A percentile compares a stretch with the other conserved stretches of the same genome.
These are phyloP conservation scores for Symbiodinium pilosum DNA, from an alignment of 73 alveolate species.

Conservation along the genomic window DNA sequence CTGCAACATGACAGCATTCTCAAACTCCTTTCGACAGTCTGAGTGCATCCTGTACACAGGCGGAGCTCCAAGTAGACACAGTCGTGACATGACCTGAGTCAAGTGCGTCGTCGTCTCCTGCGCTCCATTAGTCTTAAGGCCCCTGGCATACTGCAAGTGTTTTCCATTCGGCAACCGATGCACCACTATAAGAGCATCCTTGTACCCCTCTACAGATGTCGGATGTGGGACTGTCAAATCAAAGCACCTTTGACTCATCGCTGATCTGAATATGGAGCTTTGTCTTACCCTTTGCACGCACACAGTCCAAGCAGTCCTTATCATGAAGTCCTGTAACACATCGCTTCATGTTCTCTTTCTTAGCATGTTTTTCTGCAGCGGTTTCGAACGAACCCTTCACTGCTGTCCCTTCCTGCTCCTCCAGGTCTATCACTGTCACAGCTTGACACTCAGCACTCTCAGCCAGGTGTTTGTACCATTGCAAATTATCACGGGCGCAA, in stretches of 20 bases:
- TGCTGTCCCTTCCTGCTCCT: too few species aligned
- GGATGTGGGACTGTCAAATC: background rate
- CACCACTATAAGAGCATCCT: background rate
- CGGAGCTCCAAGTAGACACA: too few species aligned
- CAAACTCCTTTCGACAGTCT: background rate
- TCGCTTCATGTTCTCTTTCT: too few species aligned
- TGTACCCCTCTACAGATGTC: background rate
- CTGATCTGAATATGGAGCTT: background rate
- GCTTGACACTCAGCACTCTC: too few species aligned
- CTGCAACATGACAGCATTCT: background rate
- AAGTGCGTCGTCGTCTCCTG: background rate
- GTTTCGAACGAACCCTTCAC: too few species aligned
- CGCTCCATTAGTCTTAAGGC: background rate
- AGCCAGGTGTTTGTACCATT: too few species aligned
- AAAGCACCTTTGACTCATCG: background rate
- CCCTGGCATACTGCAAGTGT: background rate
- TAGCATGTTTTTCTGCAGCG: too few species aligned
- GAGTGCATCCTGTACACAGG: background rate
- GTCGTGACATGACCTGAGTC: background rate
- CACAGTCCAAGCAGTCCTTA: too few species aligned
- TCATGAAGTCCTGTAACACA: too few species aligned
- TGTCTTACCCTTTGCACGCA: background rate
- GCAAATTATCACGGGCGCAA: too few species aligned
- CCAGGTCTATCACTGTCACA: too few species aligned
- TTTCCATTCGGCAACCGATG: background rate